phyloP scores from a whole-genome alignment of 1,284 basidiomycete genomes.

The Termitomyces sp. region DNA sequence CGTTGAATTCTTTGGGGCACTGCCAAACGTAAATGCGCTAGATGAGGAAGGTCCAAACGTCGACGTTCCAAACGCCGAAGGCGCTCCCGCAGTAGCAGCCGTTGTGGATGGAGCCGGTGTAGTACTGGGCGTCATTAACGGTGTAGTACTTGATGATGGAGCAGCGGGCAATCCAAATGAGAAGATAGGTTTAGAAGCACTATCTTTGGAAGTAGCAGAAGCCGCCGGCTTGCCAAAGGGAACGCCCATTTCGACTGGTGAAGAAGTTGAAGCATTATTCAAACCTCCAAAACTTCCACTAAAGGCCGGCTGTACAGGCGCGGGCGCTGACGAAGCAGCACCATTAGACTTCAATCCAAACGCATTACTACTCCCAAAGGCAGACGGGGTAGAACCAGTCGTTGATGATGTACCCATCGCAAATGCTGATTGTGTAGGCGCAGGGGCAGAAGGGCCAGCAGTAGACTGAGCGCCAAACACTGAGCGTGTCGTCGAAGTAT shows the following conservation, averaged over 20 bases:
- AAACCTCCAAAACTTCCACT: conserved; percentile 2
- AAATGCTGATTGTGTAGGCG: background rate
- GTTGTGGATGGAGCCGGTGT: conserved; percentile 9
- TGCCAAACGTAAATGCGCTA: conserved; percentile 14
- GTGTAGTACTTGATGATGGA: conserved; percentile 5
- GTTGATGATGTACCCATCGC: conserved; percentile 1
- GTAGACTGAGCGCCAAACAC: conserved; percentile 7
- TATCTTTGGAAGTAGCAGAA: conserved; percentile 5
- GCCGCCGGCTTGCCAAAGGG: conserved; percentile 12
- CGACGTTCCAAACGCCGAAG: conserved; percentile 2
- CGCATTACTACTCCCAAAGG: conserved; percentile 2
- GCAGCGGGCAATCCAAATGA: conserved; percentile 14
- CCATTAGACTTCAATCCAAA: background rate
- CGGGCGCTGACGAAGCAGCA: background rate
- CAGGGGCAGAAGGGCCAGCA: background rate
- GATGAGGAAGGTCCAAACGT: background rate
- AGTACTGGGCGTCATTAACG: conserved; percentile 4
- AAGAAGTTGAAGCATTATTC: conserved; percentile 5
- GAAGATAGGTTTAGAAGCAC: conserved; percentile 20
- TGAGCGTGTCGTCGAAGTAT: background rate
- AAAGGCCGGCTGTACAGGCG: conserved; percentile 11
- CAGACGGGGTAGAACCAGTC: background rate
- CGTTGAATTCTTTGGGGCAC: conserved; percentile 9
- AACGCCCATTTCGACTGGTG: conserved; percentile 11
- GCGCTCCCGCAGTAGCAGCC: conserved; percentile 1